Conservation (phyloP, 2,329 filamentous ascomycete genomes). For the Aspergillus fijiensis region DNA sequence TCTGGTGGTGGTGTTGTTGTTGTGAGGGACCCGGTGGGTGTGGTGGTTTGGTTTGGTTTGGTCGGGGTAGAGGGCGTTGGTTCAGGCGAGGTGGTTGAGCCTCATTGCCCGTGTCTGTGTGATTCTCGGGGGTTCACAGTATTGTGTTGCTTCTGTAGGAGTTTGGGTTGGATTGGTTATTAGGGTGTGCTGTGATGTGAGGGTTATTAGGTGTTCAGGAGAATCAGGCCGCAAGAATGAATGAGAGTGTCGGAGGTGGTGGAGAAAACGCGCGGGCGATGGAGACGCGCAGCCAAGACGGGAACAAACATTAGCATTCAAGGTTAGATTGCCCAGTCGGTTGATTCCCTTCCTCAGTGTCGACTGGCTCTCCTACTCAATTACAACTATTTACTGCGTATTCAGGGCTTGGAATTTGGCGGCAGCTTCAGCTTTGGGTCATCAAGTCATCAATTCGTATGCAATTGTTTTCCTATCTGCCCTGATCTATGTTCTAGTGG, state of each 20-base stretch:
- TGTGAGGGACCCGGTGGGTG: not conserved
- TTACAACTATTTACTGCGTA: not conserved
- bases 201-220: not conserved
- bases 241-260: not conserved
- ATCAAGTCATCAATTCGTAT: not conserved
- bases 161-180: too few species aligned
- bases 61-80: not conserved
- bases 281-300: not conserved
- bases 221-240: not conserved
- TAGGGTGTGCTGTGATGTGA: too few species aligned
- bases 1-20: slow-evolving; percentile 1
- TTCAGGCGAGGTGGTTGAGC: not conserved
- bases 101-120: not conserved
- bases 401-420: too few species aligned
- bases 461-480: not conserved
- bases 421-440: not conserved
- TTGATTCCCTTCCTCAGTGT: too few species aligned
- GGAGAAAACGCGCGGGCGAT: not conserved
- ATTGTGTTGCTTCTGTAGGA: not conserved
- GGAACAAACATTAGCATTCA: not conserved
- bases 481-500: too few species aligned
- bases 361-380: not conserved
- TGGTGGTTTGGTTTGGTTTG: not conserved
- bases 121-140: not conserved
- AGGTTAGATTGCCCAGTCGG: not conserved